Evolutionary conservation across 2,329 filamentous ascomycete genomes (phyloP).

Genomic region (Westerdykella aurantiaca): DNA sequence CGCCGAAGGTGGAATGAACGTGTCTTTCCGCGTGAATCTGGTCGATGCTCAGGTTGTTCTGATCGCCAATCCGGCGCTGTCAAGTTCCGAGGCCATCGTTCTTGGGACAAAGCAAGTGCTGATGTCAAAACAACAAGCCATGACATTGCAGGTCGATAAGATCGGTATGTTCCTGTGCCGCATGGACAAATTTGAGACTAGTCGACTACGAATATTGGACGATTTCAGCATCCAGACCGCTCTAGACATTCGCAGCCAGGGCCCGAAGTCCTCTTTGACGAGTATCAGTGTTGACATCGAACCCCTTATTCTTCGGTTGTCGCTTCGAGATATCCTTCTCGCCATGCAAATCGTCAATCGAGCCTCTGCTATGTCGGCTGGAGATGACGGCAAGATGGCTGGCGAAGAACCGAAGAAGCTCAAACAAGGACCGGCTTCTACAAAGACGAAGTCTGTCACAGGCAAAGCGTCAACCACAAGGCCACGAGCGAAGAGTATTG

Average conservation of each 20-base stretch:
- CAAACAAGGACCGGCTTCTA: constrained; percentile 44
- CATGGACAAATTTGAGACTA: constrained; percentile 96
- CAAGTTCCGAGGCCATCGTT: constrained; percentile 92
- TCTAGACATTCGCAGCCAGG: constrained; percentile 66
- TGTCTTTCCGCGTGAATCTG: constrained; percentile 87
- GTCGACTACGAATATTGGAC: constrained; percentile 84
- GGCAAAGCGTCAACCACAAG: constrained; percentile 44
- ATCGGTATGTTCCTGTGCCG: constrained; percentile 97
- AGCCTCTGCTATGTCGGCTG: constrained; percentile 77
- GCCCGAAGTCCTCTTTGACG: constrained; percentile 56
- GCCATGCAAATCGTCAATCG: constrained; percentile 88
- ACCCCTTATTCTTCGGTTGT: constrained; percentile 82
- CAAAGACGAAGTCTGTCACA: constrained; percentile 46
- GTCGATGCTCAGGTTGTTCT: constrained; percentile 95
- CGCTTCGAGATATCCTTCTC: constrained; percentile 87
- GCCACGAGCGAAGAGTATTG: constrained; percentile 43
- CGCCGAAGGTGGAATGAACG: constrained; percentile 53
- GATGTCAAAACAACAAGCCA: constrained; percentile 85
- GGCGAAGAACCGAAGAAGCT: constrained; percentile 52
- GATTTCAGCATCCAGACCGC: constrained; percentile 91
- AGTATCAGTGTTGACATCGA: constrained; percentile 85
- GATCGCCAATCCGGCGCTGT: constrained; percentile 86
- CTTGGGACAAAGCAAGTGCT: constrained; percentile 90
- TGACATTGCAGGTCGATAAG: constrained; percentile 88
- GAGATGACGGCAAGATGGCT: constrained; percentile 41